phyloP scores from a whole-genome alignment of 1,284 basidiomycete species.

The Ustilago trichophora region DNA sequence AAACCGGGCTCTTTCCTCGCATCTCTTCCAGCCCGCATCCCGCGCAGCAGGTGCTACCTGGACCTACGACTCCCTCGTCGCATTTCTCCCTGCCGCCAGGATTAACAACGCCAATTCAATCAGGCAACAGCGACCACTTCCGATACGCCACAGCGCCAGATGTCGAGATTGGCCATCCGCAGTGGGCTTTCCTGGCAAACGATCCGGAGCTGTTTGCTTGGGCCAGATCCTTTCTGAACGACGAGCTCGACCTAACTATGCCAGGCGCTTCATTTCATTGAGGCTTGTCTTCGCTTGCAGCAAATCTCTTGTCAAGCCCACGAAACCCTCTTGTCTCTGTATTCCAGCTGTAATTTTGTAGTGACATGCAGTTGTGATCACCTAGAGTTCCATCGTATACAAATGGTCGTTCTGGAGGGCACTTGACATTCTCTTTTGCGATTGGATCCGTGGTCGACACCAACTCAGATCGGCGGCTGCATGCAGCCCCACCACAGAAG shows the following conservation, averaged over 20 bases:
- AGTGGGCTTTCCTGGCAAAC: conserved; percentile 35
- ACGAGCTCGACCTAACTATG: conserved; percentile 27
- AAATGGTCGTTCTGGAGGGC: too few species aligned
- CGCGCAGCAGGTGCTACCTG: background rate
- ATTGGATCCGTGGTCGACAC: too few species aligned
- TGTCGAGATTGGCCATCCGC: conserved; percentile 15
- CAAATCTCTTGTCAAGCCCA: too few species aligned
- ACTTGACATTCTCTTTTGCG: too few species aligned
- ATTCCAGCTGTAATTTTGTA: too few species aligned
- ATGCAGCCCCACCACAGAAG: too few species aligned
- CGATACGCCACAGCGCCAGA: conserved; percentile 17
- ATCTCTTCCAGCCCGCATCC: conserved; percentile 17
- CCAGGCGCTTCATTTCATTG: conserved; percentile 11
- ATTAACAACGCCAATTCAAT: background rate
- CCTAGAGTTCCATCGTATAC: too few species aligned
- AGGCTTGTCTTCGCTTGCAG: too few species aligned
- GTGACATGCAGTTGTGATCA: too few species aligned
- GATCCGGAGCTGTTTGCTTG: conserved; percentile 39
- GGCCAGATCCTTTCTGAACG: conserved; percentile 36
- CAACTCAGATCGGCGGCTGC: too few species aligned
- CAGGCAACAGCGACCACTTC: conserved; percentile 1
- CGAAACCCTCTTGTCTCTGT: too few species aligned
- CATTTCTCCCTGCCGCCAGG: conserved; percentile 15
- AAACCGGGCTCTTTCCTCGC: conserved; percentile 17
- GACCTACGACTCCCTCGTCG: conserved; percentile 17